Conservation (phyloP, 331 rosid genomes). For the Stylosanthes scabra region DNA sequence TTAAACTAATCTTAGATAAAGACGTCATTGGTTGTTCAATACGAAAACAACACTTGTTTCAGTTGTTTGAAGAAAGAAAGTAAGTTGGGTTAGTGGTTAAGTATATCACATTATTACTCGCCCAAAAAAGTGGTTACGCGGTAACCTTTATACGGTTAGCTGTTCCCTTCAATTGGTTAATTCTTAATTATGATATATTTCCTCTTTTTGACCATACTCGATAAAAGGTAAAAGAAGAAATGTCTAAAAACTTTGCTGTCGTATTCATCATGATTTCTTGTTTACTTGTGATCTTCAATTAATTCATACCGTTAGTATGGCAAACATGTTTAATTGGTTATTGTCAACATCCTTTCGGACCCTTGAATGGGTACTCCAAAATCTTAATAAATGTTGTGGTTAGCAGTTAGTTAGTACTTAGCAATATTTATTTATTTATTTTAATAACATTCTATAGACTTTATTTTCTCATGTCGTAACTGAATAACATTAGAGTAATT, state of each 20-base stretch:
- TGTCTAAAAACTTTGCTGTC: constrained; percentile 8
- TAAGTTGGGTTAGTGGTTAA: not conserved
- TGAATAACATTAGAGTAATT: not conserved
- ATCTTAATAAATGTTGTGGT: not conserved
- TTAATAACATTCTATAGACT: not conserved
- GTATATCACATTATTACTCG: not conserved
- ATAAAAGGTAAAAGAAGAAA: constrained; percentile 19
- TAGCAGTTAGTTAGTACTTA: no score
- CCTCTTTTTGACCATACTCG: constrained; percentile 23
- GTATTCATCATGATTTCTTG: constrained; percentile 9
- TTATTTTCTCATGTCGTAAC: not conserved
- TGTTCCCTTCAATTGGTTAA: not conserved
- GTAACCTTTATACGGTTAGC: constrained; percentile 3
- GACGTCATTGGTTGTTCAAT: not conserved
- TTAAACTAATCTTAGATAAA: no score
- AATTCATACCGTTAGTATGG: not conserved
- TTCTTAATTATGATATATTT: not conserved
- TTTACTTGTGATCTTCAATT: constrained; percentile 7
- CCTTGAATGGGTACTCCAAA: not conserved
- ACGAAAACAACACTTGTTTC: constrained; percentile 10
- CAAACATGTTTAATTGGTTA: not conserved
- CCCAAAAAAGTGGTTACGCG: not conserved
- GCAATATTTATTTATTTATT: not conserved
- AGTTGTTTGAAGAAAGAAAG: no score
- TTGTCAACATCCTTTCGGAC: not conserved